These are phyloP conservation scores for Candida vartiovaarae DNA, from an alignment of 805 yeast species.

Conservation along the genomic window DNA sequence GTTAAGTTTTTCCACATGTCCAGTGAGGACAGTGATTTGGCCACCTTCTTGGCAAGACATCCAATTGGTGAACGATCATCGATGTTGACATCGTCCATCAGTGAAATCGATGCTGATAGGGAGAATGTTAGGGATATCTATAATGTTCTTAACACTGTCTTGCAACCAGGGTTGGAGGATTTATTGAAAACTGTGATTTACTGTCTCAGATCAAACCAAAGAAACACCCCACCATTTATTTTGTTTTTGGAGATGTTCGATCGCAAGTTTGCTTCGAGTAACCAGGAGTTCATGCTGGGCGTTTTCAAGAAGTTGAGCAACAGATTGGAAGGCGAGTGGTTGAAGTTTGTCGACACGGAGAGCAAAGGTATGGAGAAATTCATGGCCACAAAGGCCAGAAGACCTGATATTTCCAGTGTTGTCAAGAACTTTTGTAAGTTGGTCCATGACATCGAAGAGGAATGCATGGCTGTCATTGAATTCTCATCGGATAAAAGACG, in stretches of 20 bases:
- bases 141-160: constrained; percentile 38
- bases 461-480: constrained; percentile 9
- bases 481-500: constrained; percentile 6
- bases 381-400: constrained; percentile 27
- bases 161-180: constrained; percentile 29
- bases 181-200: constrained; percentile 26
- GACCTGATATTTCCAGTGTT: constrained; percentile 36
- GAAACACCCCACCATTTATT: constrained; percentile 37
- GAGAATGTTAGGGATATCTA: constrained; percentile 40
- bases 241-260: constrained; percentile 36
- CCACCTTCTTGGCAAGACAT: constrained; percentile 24
- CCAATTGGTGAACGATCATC: constrained; percentile 28
- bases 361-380: constrained; percentile 35
- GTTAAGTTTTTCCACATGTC: constrained; percentile 36
- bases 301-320: constrained; percentile 45
- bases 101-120: constrained; percentile 38
- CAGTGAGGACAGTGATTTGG: constrained; percentile 24
- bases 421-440: constrained; percentile 43
- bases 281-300: constrained; percentile 57
- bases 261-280: constrained; percentile 35
- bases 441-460: constrained; percentile 31
- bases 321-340: constrained; percentile 50
- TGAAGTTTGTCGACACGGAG: constrained; percentile 49
- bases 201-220: constrained; percentile 30
- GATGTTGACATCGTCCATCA: constrained; percentile 26